phyloP scores from a whole-genome alignment of 352 stramenopile species.

The Globisporangium lucens region DNA sequence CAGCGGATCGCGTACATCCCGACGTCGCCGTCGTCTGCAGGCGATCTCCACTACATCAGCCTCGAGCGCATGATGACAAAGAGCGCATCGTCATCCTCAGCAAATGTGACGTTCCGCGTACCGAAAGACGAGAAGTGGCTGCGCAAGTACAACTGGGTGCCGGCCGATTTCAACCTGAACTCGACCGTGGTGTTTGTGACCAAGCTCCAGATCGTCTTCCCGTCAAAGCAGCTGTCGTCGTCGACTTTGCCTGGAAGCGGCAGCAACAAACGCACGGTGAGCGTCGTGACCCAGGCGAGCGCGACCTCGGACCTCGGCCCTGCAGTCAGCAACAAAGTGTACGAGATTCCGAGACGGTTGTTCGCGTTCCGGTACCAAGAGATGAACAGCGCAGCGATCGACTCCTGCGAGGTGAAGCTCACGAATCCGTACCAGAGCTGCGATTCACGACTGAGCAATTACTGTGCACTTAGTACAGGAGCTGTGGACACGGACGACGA shows the following conservation, averaged over 20 bases:
- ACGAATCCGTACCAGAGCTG: background rate
- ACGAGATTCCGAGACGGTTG: conserved; percentile 4
- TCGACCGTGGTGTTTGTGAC: conserved; percentile 2
- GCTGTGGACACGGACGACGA: background rate
- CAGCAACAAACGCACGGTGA: background rate
- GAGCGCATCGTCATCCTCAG: background rate
- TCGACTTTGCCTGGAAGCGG: background rate
- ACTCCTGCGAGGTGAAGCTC: background rate
- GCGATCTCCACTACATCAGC: conserved; percentile 1
- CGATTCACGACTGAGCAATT: conserved; percentile 2
- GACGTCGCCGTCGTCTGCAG: background rate
- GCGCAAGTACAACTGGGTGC: conserved; percentile 4
- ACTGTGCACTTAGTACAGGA: background rate
- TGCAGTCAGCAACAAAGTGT: conserved; percentile 3
- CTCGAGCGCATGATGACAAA: background rate
- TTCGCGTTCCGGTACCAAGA: background rate
- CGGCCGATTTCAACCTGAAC: background rate
- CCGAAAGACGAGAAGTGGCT: conserved; percentile 2
- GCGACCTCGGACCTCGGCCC: background rate
- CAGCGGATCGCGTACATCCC: conserved; percentile 7
- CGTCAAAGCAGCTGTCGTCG: background rate
- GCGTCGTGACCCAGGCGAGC: background rate
- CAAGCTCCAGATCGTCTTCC: conserved; percentile 1
- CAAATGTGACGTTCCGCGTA: background rate
- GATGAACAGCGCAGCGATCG: background rate